These are phyloP conservation scores for Beauveria australis DNA, from an alignment of 2,329 filamentous ascomycete species.

Conservation along the genomic window DNA sequence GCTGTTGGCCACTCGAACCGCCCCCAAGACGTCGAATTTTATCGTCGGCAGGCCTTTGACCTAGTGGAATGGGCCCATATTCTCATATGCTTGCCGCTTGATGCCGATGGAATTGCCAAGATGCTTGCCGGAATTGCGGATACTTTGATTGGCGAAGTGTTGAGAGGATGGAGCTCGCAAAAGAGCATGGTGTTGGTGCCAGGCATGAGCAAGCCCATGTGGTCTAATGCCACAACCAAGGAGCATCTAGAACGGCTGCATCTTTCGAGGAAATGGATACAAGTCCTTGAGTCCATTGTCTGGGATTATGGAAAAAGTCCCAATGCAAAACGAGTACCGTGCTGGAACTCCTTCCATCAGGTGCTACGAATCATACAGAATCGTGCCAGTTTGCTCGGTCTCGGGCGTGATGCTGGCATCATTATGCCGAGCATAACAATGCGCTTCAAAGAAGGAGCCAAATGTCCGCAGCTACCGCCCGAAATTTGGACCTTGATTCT, in stretches of 20 bases:
- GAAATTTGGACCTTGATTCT: conserved; percentile 89
- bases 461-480: conserved; percentile 54
- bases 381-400: conserved; percentile 64
- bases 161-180: conserved; percentile 78
- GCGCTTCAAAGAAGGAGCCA: conserved; percentile 23
- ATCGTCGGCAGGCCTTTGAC: conserved; percentile 47
- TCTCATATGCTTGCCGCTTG: conserved; percentile 74
- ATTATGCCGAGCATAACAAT: conserved; percentile 32
- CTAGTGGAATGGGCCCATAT: conserved; percentile 83
- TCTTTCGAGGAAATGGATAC: conserved; percentile 72
- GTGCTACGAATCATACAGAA: conserved; percentile 69
- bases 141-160: conserved; percentile 69
- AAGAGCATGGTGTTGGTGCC: conserved; percentile 82
- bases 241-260: conserved; percentile 79
- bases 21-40: conserved; percentile 44
- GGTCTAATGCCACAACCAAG: conserved; percentile 83
- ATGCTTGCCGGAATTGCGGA: conserved; percentile 82
- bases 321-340: conserved; percentile 44
- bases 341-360: conserved; percentile 60
- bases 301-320: conserved; percentile 63
- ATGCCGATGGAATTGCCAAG: conserved; percentile 75
- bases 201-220: conserved; percentile 82
- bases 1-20: conserved; percentile 23
- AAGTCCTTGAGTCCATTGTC: conserved; percentile 70
- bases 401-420: conserved; percentile 62